phyloP scores from a whole-genome alignment of 345 rosid species.

The Eucalyptus fibrosa region DNA sequence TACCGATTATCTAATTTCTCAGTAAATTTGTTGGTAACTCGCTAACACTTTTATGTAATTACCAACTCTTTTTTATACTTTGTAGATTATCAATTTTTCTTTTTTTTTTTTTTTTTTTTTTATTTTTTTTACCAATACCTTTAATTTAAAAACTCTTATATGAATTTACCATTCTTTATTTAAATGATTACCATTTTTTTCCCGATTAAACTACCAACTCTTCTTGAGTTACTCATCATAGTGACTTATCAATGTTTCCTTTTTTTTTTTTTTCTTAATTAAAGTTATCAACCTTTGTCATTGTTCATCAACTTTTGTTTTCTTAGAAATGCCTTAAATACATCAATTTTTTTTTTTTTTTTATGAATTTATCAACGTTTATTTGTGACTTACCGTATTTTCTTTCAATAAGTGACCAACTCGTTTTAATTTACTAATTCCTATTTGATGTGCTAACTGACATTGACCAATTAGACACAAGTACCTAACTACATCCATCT shows the following conservation, averaged over 20 bases:
- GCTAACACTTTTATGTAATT: no score
- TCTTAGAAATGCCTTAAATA: not conserved
- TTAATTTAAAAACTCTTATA: not conserved
- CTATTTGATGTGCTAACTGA: not conserved
- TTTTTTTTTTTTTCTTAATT: no score
- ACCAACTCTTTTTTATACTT: not conserved
- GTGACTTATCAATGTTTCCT: not conserved
- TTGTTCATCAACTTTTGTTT: not conserved
- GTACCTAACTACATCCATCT: not conserved
- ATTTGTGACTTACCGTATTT: not conserved
- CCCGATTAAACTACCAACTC: not conserved
- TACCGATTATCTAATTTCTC: no score
- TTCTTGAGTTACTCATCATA: not conserved
- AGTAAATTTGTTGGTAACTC: not conserved
- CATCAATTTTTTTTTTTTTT: not conserved
- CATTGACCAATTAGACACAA: not conserved
- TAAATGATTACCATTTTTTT: not conserved
- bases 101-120: not conserved
- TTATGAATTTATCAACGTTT: not conserved
- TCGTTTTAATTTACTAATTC: not conserved
- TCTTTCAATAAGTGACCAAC: not conserved
- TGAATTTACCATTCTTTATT: not conserved
- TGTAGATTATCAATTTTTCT: no score
- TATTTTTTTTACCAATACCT: not conserved
- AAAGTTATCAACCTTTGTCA: not conserved